These are phyloP conservation scores for Sphaerulina populicola DNA, from an alignment of 2,329 filamentous ascomycete genomes.

Conservation along the genomic window DNA sequence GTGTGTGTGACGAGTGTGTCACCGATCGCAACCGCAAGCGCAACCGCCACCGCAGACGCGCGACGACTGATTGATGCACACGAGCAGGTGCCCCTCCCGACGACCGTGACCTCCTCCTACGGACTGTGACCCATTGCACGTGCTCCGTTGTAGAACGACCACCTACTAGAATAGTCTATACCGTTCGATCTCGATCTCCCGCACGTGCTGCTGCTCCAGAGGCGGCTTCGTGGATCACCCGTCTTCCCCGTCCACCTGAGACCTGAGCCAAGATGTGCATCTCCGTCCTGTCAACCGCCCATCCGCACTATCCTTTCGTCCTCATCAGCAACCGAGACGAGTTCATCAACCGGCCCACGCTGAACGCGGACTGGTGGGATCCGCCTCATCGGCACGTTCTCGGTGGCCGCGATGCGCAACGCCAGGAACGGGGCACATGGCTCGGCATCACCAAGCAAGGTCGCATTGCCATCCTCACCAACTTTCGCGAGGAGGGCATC, in stretches of 20 bases:
- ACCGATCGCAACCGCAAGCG: neutral
- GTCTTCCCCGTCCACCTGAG: neutral
- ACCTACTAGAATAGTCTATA: too few relatives aligned
- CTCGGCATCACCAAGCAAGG: slow-evolving; percentile 54
- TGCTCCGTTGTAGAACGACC: too few relatives aligned
- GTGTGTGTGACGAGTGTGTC: neutral
- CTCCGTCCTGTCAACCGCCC: slow-evolving; percentile 42
- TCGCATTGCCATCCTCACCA: slow-evolving; percentile 55
- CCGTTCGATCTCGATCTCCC: neutral
- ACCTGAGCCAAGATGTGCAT: slow-evolving; percentile 39
- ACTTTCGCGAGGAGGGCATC: slow-evolving; percentile 50
- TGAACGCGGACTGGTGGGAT: slow-evolving; percentile 53
- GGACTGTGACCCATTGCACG: too few relatives aligned
- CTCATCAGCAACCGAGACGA: slow-evolving; percentile 50
- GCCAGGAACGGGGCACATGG: slow-evolving; percentile 55
- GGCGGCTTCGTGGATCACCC: too few relatives aligned
- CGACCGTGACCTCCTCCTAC: too few relatives aligned
- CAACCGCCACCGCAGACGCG: too few relatives aligned
- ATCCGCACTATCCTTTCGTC: slow-evolving; percentile 44
- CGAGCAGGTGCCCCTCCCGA: too few relatives aligned
- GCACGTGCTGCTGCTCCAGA: neutral
- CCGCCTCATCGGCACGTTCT: slow-evolving; percentile 48
- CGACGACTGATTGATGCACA: too few relatives aligned
- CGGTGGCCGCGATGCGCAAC: slow-evolving; percentile 54
- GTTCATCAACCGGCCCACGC: slow-evolving; percentile 54